Evolutionary conservation across 306 rosid species (phyloP).

Genomic region (Cercis canadensis): DNA sequence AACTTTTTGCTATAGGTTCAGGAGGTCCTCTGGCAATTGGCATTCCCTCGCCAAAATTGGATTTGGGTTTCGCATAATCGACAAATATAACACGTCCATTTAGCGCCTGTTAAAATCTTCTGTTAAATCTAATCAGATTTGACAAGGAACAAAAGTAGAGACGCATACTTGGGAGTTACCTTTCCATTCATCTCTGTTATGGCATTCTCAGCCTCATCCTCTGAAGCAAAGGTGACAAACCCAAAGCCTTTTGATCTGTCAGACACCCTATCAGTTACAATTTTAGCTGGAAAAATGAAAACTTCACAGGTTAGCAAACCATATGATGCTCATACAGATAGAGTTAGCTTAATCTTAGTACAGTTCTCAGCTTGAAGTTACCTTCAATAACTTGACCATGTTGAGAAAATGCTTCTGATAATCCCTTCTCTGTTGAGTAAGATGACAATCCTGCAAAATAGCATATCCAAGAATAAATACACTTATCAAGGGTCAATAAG

Average conservation of each 20-base stretch:
- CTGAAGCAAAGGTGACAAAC: conserved; percentile 84
- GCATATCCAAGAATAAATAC: conserved; percentile 17
- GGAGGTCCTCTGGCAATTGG: conserved; percentile 97
- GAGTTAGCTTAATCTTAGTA: conserved; percentile 20
- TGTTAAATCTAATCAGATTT: conserved; percentile 27
- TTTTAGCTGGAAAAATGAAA: conserved; percentile 64
- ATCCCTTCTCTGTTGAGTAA: conserved; percentile 66
- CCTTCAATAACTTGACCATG: conserved; percentile 92
- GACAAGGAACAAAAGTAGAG: neutral
- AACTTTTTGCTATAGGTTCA: conserved; percentile 37
- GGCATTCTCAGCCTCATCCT: conserved; percentile 81
- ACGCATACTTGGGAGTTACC: conserved; percentile 41
- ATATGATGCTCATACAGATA: neutral
- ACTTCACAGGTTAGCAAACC: conserved; percentile 33
- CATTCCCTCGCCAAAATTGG: conserved; percentile 43
- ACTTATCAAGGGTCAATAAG: conserved; percentile 5
- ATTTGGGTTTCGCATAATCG: conserved; percentile 76
- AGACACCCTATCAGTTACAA: conserved; percentile 72
- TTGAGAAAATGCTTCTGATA: conserved; percentile 78
- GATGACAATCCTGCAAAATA: conserved; percentile 70
- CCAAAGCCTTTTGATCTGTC: conserved; percentile 92
- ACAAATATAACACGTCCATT: conserved; percentile 87
- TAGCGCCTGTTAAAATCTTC: conserved; percentile 59
- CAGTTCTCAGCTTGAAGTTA: conserved; percentile 36
- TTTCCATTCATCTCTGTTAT: conserved; percentile 80